A percentile compares a stretch with the other conserved stretches of the same genome.
Conservation (phyloP, 2,329 filamentous ascomycete species). For the Didymella glomerata region DNA sequence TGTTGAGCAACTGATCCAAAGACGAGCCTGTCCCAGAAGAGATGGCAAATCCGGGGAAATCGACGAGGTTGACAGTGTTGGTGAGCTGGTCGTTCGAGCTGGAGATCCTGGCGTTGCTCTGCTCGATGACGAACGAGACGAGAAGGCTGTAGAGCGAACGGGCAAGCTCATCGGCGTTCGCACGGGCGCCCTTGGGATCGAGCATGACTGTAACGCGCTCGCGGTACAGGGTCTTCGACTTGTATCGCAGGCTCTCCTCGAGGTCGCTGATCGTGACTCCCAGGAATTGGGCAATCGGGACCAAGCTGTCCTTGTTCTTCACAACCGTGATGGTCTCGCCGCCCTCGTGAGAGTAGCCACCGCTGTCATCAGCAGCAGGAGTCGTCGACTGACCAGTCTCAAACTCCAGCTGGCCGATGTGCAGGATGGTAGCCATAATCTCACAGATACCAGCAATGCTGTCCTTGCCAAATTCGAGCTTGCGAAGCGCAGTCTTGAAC, state of each 20-base stretch:
- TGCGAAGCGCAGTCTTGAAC: constrained; percentile 94
- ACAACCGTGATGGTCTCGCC: constrained; percentile 85
- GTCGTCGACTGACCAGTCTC: constrained; percentile 81
- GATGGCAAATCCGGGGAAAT: constrained; percentile 95
- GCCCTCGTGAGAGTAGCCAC: constrained; percentile 95
- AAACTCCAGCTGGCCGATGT: constrained; percentile 97
- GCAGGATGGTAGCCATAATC: constrained; percentile 90
- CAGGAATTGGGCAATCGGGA: constrained; percentile 90
- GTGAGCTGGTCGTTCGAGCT: constrained; percentile 85
- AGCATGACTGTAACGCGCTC: constrained; percentile 99
- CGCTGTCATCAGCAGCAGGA: constrained; percentile 85
- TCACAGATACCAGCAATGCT: constrained; percentile 98
- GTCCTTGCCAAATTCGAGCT: constrained; percentile 89
- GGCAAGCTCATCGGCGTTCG: constrained; percentile 92
- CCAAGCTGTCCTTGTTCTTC: constrained; percentile 90
- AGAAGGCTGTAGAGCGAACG: constrained; percentile 92
- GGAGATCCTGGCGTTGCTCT: constrained; percentile 87
- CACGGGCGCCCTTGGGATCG: constrained; percentile 86
- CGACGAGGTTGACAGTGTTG: constrained; percentile 93
- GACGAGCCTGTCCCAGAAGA: constrained; percentile 82
- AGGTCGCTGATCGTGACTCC: constrained; percentile 83
- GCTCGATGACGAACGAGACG: constrained; percentile 93
- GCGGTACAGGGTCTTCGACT: constrained; percentile 94
- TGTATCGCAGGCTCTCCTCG: constrained; percentile 89
- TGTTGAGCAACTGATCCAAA: constrained; percentile 92